phyloP scores from a whole-genome alignment of 2,329 filamentous ascomycete species.

The Trichoderma pleuroti region DNA sequence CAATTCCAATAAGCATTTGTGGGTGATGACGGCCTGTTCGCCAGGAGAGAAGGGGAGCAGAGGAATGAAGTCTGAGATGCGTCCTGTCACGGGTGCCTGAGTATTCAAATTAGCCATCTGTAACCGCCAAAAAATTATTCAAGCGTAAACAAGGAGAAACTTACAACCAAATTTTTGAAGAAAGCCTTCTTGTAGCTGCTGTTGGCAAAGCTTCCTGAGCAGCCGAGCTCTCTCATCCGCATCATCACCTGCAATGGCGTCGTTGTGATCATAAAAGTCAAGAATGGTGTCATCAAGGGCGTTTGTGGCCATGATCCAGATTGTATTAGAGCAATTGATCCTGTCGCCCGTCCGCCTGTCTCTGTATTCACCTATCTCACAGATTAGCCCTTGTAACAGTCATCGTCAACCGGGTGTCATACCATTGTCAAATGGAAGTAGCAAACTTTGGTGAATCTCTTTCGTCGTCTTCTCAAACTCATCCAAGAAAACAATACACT shows the following conservation, averaged over 20 bases:
- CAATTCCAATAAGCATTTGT: slow-evolving; percentile 13
- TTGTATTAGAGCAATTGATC: slow-evolving; percentile 42
- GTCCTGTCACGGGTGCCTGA: slow-evolving; percentile 14
- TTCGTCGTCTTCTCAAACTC: slow-evolving; percentile 48
- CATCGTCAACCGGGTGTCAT: not conserved
- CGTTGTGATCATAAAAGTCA: slow-evolving; percentile 33
- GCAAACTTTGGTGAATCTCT: slow-evolving; percentile 40
- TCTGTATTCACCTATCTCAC: slow-evolving; percentile 31
- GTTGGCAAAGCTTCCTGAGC: not conserved
- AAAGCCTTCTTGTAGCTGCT: not conserved
- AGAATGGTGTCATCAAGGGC: slow-evolving; percentile 38
- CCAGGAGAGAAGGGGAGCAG: slow-evolving; percentile 7
- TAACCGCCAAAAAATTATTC: not conserved
- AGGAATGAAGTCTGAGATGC: slow-evolving; percentile 16
- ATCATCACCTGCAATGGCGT: not conserved
- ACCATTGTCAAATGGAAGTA: slow-evolving; percentile 45
- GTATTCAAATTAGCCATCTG: not conserved
- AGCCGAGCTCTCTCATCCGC: not conserved
- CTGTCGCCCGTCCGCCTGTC: slow-evolving; percentile 35
- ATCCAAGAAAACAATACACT: slow-evolving; percentile 47
- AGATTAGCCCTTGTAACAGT: not conserved
- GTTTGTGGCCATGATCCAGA: slow-evolving; percentile 50
- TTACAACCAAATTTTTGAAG: slow-evolving; percentile 2
- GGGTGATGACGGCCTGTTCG: slow-evolving; percentile 18
- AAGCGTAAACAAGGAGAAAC: not conserved